Percentiles rank a stretch among this genome's conserved stretches.
phyloP scores from a whole-genome alignment of 129 eudicot genomes.

The Smallanthus sonchifolius region DNA sequence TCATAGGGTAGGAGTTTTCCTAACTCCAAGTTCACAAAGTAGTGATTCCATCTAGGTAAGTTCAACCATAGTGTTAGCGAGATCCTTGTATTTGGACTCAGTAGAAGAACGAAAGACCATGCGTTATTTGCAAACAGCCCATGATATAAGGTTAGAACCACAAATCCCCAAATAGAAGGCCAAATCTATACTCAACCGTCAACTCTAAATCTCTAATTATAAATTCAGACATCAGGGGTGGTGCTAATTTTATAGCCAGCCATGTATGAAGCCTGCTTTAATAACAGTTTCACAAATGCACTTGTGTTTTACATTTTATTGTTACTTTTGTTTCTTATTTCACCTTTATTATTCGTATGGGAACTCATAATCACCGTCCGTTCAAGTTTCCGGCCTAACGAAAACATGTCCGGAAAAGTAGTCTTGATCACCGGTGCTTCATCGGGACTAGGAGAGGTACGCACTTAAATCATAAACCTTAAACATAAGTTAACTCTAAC shows the following conservation, averaged over 20 bases:
- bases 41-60: too few species aligned
- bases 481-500: background rate
- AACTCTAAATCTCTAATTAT: background rate
- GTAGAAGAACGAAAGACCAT: too few species aligned
- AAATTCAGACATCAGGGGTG: background rate
- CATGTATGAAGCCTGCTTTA: conserved; percentile 36
- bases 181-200: background rate
- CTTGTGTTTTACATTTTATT: conserved; percentile 17
- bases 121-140: too few species aligned
- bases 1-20: too few species aligned
- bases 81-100: too few species aligned
- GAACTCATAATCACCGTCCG: conserved; percentile 20
- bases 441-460: conserved; percentile 50
- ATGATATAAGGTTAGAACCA: too few species aligned
- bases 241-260: background rate
- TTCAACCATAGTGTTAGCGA: too few species aligned
- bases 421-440: conserved; percentile 57
- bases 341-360: conserved; percentile 15
- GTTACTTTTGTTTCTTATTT: conserved; percentile 21
- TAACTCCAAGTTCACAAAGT: too few species aligned
- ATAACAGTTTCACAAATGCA: conserved; percentile 23
- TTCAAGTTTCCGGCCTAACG: conserved; percentile 18
- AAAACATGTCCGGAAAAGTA: conserved; percentile 40
- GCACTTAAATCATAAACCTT: conserved; percentile 1
- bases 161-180: too few species aligned